Conservation (phyloP, 2,329 filamentous ascomycete genomes). For the Trichophyton mentagrophytes region DNA sequence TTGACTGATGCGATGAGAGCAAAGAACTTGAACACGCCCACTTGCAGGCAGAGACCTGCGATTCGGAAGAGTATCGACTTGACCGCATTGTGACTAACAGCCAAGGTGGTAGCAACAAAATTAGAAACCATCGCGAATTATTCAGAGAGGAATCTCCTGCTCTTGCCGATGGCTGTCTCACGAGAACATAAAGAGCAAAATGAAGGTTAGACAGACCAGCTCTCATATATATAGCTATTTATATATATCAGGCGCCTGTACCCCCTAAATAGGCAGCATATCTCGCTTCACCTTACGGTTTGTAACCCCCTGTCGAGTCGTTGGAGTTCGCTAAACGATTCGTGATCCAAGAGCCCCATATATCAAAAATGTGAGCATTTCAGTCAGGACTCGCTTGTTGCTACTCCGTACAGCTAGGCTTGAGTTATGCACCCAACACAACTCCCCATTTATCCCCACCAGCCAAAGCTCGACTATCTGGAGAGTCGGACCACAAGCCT, state of each 20-base stretch:
- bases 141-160: background rate
- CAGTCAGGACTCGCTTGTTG: background rate
- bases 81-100: slow-evolving; percentile 11
- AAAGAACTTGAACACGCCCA: slow-evolving; percentile 10
- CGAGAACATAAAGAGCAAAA: background rate
- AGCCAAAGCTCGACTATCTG: background rate
- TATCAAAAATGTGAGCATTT: background rate
- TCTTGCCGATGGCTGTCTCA: background rate
- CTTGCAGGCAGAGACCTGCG: slow-evolving; percentile 9
- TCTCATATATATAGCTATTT: background rate
- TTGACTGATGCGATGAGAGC: slow-evolving; percentile 7
- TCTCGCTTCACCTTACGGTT: background rate
- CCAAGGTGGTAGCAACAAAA: slow-evolving; percentile 9
- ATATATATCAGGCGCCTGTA: background rate
- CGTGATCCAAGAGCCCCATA: background rate
- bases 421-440: background rate
- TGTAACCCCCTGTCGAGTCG: background rate
- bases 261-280: background rate
- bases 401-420: background rate
- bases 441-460: background rate
- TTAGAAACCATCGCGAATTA: slow-evolving; percentile 3
- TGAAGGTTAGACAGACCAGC: background rate
- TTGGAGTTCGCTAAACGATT: background rate
- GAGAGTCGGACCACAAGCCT: background rate
- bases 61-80: slow-evolving; percentile 12